Percentiles rank a stretch among this genome's conserved stretches.
Conservation (phyloP, 129 eudicot species). For the Tanacetum coccineum region DNA sequence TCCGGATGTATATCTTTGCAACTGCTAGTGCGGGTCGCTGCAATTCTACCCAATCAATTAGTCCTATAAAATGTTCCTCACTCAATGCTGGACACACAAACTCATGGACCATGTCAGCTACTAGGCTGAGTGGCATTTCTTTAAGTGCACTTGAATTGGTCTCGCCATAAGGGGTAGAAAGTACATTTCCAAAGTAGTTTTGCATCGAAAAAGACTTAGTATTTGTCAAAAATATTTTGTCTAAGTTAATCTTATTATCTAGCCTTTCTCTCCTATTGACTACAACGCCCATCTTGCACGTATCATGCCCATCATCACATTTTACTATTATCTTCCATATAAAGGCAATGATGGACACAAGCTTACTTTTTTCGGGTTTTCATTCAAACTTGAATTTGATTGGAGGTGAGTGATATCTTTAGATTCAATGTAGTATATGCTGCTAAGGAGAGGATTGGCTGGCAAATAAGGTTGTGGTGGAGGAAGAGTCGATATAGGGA, state of each 20-base stretch:
- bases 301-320: conserved; percentile 19
- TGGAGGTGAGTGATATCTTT: conserved; percentile 42
- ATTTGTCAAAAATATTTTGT: conserved; percentile 23
- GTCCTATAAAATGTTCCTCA: conserved; percentile 44
- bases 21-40: conserved; percentile 45
- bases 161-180: conserved; percentile 49
- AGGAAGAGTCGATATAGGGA: conserved; percentile 35
- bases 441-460: conserved; percentile 36
- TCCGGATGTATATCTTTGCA: conserved; percentile 47
- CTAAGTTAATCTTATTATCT: conserved; percentile 4
- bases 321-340: conserved; percentile 50
- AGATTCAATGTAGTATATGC: conserved; percentile 35
- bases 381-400: conserved; percentile 21
- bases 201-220: conserved; percentile 27
- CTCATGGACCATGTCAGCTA: conserved; percentile 36
- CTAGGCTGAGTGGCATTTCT: conserved; percentile 25
- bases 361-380: conserved; percentile 32
- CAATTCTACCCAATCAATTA: conserved; percentile 61
- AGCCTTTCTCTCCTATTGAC: conserved; percentile 57
- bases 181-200: conserved; percentile 60
- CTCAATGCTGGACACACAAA: conserved; percentile 26
- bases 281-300: conserved; percentile 47
- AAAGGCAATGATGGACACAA: conserved; percentile 42
- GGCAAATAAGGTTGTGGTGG: conserved; percentile 22
- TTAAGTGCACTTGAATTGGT: conserved; percentile 28